Evolutionary conservation across 208 protist genomes (phyloP), one percentile per base, ranked within the genome.

Genomic region (Giardia muris): DNA sequence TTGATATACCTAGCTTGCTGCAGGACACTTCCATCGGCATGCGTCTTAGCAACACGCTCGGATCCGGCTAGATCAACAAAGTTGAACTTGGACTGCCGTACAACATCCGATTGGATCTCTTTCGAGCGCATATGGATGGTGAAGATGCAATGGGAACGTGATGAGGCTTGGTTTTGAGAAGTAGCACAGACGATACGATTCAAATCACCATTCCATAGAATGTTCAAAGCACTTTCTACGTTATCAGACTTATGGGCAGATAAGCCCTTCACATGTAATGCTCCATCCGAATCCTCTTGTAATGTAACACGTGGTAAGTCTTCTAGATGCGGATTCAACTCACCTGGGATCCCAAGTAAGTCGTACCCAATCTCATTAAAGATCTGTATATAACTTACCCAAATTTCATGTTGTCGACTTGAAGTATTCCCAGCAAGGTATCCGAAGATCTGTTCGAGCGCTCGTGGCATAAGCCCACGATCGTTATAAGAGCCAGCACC

Each of bases 21-120:
- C 19, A 93, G 43, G 0, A 92, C 44, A 43, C 1, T 2, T 10
- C 91, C 93, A 46, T 92, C 47, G 47, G 88, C 46, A 4, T 46
- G 47, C 45, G 86, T 92, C n/a, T 46, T 39, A 42, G 39, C 22
- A 87, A 92, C 87, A 46, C 92, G 10, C 46, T 93, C 93, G 86
- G 46, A 87, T 45, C 93, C 93, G 1, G 93, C 93, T 3, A 93
- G 44, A 93, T 93, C 93, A 39, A 93, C 93, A 10, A 92, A 89
- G 76, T 93, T 0, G 1, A 93, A 46, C 43, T 92, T 93, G 2
- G 76, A 67, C 42, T 87, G 0, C 19, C 92, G 1, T 46, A 91
- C n/a, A 30, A 86, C 87, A 42, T 90, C 92, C 2, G 76, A 90
- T 1, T 46, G 46, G 2, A 0, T 42, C 46, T 43, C 42, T 22